Evolutionary conservation across 2,329 filamentous ascomycete species (phyloP).

Genomic region (Dactylonectria estremocensis): DNA sequence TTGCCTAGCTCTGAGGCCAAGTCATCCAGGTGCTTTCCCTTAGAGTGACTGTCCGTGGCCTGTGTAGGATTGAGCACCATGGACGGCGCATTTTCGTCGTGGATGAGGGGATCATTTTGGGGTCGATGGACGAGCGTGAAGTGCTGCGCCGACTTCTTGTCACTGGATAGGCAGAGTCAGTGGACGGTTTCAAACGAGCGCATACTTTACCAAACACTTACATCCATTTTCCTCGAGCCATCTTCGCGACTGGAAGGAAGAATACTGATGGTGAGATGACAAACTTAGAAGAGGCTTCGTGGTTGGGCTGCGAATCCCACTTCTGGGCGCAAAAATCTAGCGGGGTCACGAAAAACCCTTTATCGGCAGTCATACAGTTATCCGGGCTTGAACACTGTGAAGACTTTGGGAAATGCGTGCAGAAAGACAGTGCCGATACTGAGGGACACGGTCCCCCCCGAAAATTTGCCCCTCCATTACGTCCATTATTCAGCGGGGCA

Average conservation of each 20-base stretch:
- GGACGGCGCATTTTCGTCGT: conserved; percentile 89
- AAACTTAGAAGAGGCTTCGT: conserved; percentile 33
- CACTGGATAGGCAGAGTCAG: conserved; percentile 53
- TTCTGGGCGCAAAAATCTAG: conserved; percentile 49
- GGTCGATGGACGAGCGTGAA: conserved; percentile 96
- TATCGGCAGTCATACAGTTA: conserved; percentile 48
- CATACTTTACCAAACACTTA: conserved; percentile 46
- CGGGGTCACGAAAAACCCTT: conserved; percentile 50
- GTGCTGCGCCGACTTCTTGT: conserved; percentile 94
- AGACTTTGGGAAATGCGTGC: rapidly evolving
- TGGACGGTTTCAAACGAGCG: neutral
- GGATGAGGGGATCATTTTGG: conserved; percentile 96
- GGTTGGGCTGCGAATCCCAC: conserved; percentile 48
- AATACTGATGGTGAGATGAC: conserved; percentile 33
- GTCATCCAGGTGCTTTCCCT: conserved; percentile 80
- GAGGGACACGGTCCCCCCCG: conserved; percentile 36
- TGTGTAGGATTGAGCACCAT: conserved; percentile 87
- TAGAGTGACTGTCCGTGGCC: conserved; percentile 56
- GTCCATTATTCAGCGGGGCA: conserved; percentile 58
- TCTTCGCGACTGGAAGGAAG: conserved; percentile 61
- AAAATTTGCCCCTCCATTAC: conserved; percentile 67
- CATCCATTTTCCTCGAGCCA: conserved; percentile 84
- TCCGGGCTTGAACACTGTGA: conserved; percentile 52
- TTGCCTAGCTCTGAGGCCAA: conserved; percentile 82
- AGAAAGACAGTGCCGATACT: conserved; percentile 49